Conservation (phyloP, 108 stramenopile species). For the Schizochytrium sp. region DNA sequence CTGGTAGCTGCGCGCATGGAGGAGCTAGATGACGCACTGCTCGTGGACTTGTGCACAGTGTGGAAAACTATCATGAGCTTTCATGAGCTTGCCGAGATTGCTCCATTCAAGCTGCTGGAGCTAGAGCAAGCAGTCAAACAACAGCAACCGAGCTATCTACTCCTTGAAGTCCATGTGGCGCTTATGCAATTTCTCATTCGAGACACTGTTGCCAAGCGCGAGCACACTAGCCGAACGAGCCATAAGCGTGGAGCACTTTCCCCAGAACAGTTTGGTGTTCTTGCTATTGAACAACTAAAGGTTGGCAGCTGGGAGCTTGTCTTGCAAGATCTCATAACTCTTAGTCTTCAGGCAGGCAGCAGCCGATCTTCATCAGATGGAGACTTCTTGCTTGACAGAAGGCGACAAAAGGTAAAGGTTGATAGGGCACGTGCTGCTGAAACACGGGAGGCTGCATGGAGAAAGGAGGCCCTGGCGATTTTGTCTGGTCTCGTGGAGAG, state of each 20-base stretch:
- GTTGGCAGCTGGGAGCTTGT: conserved; percentile 22
- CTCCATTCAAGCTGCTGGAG: conserved; percentile 24
- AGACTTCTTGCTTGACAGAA: not conserved
- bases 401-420: conserved; percentile 5
- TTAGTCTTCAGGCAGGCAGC: not conserved
- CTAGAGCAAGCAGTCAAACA: conserved; percentile 21
- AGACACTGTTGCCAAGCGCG: not conserved
- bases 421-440: not conserved
- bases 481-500: conserved; percentile 29
- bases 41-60: not conserved
- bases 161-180: conserved; percentile 17
- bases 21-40: conserved; percentile 4
- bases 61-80: conserved; percentile 38
- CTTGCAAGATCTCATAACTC: not conserved
- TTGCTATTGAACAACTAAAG: conserved; percentile 14
- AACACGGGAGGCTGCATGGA: conserved; percentile 34
- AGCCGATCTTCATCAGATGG: not conserved
- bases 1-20: not conserved
- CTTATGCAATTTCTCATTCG: not conserved
- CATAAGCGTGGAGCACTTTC: conserved; percentile 3
- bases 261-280: not conserved
- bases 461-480: conserved; percentile 12
- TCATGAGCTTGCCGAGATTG: not conserved
- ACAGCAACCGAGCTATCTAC: conserved; percentile 20
- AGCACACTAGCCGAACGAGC: not conserved